phyloP scores from a whole-genome alignment of 2,329 filamentous ascomycete genomes.

The Diaporthe sp. region DNA sequence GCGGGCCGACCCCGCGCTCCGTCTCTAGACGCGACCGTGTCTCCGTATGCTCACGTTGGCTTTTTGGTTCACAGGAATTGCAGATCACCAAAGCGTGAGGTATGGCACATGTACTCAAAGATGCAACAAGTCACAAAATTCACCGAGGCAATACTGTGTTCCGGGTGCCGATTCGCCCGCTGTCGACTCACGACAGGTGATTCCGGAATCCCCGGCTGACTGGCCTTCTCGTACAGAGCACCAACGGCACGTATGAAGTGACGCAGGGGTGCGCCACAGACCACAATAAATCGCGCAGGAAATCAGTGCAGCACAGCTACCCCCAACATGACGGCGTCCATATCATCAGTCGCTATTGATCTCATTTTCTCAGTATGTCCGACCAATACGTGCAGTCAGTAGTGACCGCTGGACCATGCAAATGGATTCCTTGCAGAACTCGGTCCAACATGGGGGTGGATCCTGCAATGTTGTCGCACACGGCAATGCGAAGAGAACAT shows the following conservation, averaged over 20 bases:
- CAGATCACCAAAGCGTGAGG: neutral
- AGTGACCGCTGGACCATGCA: neutral
- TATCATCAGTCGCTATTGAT: neutral
- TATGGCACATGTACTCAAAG: neutral
- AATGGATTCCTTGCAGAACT: neutral
- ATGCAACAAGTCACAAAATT: neutral
- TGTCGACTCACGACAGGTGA: conserved; percentile 10
- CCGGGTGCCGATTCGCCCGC: neutral
- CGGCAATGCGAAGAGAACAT: neutral
- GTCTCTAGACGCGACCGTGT: neutral
- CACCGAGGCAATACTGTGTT: neutral
- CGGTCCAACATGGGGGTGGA: neutral
- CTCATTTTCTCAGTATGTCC: too few species aligned
- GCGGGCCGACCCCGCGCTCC: conserved; percentile 16
- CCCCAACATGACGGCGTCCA: too few species aligned
- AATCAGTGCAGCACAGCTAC: neutral
- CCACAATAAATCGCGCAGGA: conserved; percentile 7
- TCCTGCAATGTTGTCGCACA: neutral
- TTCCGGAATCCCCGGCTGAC: conserved; percentile 6
- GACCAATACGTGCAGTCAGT: too few species aligned
- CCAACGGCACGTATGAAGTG: neutral
- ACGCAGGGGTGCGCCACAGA: neutral
- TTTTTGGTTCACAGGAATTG: neutral
- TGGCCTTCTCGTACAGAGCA: neutral
- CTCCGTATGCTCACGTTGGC: neutral